Evolutionary conservation across 1,139 yeast species (phyloP).

Genomic region (Geotrichum australiense): DNA sequence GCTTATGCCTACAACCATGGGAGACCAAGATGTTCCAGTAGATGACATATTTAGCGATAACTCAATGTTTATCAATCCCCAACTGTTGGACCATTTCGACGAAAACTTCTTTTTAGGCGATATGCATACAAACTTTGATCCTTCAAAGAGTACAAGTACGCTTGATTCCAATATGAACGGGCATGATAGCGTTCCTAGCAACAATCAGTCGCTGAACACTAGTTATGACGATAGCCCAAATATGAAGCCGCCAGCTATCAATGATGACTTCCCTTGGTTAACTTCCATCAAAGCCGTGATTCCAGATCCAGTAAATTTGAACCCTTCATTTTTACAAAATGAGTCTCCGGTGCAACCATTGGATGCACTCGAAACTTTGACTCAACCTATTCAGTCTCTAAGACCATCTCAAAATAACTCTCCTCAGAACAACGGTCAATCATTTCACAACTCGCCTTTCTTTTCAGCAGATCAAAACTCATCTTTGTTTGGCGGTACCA

Average conservation of each 20-base stretch:
- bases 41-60: constrained; percentile 26
- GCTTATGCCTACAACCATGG: constrained; percentile 36
- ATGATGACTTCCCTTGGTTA: constrained; percentile 20
- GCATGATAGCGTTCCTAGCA: constrained; percentile 9
- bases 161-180: constrained; percentile 4
- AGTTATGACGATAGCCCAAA: constrained; percentile 15
- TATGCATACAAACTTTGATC: constrained; percentile 13
- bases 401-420: constrained; percentile 4
- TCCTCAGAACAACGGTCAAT: constrained; percentile 3
- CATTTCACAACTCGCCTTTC: constrained; percentile 10
- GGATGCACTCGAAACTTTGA: constrained; percentile 6
- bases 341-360: constrained; percentile 5
- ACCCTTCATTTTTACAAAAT: constrained; percentile 5
- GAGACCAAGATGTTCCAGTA: constrained; percentile 25
- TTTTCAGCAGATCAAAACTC: constrained; percentile 6
- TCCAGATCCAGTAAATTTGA: constrained; percentile 10
- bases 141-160: constrained; percentile 11
- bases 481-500: background rate
- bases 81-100: constrained; percentile 23
- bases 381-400: constrained; percentile 2
- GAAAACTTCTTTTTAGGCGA: constrained; percentile 13
- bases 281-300: constrained; percentile 11
- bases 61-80: constrained; percentile 34
- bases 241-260: constrained; percentile 7
- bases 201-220: constrained; percentile 6